A percentile compares a stretch with the other conserved stretches of the same genome.
Conservation (phyloP, 495 filamentous ascomycete species). For the Aspergillus steynii region DNA sequence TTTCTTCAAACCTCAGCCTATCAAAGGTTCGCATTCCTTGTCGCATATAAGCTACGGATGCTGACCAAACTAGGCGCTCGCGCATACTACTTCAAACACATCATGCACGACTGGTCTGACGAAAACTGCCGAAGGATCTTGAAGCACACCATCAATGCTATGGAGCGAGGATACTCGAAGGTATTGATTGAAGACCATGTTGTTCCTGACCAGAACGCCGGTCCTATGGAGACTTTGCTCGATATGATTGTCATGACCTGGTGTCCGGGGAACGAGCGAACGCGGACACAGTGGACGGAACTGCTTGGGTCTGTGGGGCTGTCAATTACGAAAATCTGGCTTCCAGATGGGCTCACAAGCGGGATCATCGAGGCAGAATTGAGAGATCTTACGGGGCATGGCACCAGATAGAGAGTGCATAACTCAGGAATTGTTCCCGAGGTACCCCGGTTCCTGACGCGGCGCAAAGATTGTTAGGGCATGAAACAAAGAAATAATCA, state of each 20-base stretch:
- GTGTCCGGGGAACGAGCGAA: constrained; percentile 33
- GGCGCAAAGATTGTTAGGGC: no score
- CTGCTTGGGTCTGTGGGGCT: constrained; percentile 34
- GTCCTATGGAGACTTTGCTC: constrained; percentile 19
- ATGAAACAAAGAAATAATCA: not conserved
- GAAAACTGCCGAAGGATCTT: constrained; percentile 34
- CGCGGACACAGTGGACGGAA: constrained; percentile 25
- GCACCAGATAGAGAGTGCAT: no score
- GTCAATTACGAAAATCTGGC: constrained; percentile 25
- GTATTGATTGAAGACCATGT: constrained; percentile 39
- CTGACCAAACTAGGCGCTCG: constrained; percentile 25
- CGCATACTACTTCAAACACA: constrained; percentile 45
- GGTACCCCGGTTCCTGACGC: no score
- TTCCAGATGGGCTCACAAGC: constrained; percentile 20
- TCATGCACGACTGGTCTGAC: constrained; percentile 52
- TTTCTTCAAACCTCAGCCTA: constrained; percentile 42
- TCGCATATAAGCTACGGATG: no score
- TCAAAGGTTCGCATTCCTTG: constrained; percentile 18
- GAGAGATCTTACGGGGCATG: no score
- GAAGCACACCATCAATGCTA: constrained; percentile 27
- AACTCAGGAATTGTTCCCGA: no score
- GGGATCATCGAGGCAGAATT: constrained; percentile 37
- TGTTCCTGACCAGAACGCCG: constrained; percentile 34
- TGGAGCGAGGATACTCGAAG: constrained; percentile 45
- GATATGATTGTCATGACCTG: constrained; percentile 40